Conservation (phyloP, 2,329 filamentous ascomycete genomes). For the Diaporthe ilicicola region DNA sequence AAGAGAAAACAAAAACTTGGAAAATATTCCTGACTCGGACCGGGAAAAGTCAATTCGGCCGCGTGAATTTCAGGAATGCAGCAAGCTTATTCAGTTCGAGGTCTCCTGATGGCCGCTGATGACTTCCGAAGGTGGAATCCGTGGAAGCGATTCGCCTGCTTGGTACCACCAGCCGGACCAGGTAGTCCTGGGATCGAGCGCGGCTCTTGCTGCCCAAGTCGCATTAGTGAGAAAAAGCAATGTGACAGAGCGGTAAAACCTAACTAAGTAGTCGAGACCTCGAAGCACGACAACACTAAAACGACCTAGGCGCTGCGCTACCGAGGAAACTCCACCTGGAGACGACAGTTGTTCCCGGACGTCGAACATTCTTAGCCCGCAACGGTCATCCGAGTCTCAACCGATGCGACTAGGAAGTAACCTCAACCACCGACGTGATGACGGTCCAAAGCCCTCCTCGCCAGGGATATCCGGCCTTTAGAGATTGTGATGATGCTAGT, state of each 20-base stretch:
- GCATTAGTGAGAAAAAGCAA: slow-evolving; percentile 22
- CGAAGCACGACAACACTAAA: slow-evolving; percentile 20
- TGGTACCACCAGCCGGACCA: slow-evolving; percentile 4
- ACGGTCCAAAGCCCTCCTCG: slow-evolving; percentile 1
- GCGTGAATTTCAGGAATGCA: slow-evolving; percentile 1
- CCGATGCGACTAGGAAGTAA: slow-evolving; percentile 5
- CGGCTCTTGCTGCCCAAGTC: slow-evolving; percentile 24
- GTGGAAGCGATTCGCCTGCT: slow-evolving; percentile 19
- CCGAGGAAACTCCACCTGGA: slow-evolving; percentile 8
- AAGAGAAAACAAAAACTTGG: background rate
- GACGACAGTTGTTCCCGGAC: slow-evolving; percentile 13
- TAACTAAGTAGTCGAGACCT: slow-evolving; percentile 9
- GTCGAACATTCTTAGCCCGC: slow-evolving; percentile 8
- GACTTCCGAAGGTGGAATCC: background rate
- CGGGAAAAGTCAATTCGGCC: background rate
- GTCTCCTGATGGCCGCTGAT: slow-evolving; percentile 1
- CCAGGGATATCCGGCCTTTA: slow-evolving; percentile 18
- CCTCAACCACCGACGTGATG: slow-evolving; percentile 6
- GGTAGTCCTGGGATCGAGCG: slow-evolving; percentile 19
- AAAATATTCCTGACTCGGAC: background rate
- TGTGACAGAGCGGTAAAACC: slow-evolving; percentile 13
- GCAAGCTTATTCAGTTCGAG: background rate
- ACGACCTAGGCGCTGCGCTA: slow-evolving; percentile 20
- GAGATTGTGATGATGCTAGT: slow-evolving; percentile 17
- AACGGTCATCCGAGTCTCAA: background rate